Base-by-base conservation (phyloP, 2,329 filamentous ascomycete genomes). In the Rugonectria rugulosa region DNA sequence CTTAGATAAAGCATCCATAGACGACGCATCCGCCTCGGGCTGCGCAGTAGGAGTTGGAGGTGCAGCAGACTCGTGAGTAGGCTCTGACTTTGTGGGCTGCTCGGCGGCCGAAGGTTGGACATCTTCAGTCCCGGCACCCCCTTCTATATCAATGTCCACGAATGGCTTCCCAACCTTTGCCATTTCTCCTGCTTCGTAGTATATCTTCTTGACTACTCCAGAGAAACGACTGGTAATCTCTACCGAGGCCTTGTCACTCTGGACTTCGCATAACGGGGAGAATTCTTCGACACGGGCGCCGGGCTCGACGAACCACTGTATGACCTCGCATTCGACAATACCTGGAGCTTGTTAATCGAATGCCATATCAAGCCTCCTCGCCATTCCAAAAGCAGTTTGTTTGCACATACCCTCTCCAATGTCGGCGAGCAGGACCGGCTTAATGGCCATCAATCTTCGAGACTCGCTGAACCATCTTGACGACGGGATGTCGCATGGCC, bases 261-360 rank as follows among this genome's bases (percentile, higher is more conserved):
- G 95, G 38, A 99, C 96, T 78, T 99, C 95, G 77, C 95, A 99
- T 41, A 99, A 83, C 57, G 94, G 95, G 66, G 96, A 95, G 83
- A 97, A 99, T 79, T 99, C 94, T 78, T 99, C 93, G 67, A 99
- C 93, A 54, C 90, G 88, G 29, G 95, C 95, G 55, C 93, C 94
- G 44, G 96, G 92, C 76, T 97, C 90, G 63, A 99, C 94, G 73
- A 98, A 99, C 95, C 95, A 99, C 79, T 99, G 95, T 69, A 98
- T 98, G 69, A 99, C 91, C 76, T 99, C 95, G 71, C 95, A 97
- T 78, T 99, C 95, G 72, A 95, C 93, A 69, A 98, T 99, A 51
- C 95, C 95, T 95, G 66, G 36, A 3, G 31, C 11, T 19, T 53
- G 51, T 68, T 53, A 66, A 63, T 56, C 40, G 12, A 27, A 15